phyloP scores from a whole-genome alignment of 2,329 filamentous ascomycete genomes.

The Westerdykella sp. region DNA sequence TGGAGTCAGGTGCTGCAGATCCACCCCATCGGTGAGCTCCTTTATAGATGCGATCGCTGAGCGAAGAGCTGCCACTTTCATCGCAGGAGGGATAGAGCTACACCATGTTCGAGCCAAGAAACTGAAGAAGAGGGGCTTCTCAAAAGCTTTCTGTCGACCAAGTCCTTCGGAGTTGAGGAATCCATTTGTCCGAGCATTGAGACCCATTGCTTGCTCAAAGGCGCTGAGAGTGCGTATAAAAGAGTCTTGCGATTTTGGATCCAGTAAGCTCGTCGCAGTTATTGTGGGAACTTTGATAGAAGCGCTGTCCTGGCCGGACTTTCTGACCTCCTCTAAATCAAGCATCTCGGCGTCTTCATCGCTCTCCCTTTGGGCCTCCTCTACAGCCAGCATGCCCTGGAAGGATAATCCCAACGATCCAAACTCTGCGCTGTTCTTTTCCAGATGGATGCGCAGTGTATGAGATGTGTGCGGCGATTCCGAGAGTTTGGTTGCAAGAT shows the following conservation, averaged over 20 bases:
- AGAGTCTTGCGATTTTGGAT: slow-evolving; percentile 6
- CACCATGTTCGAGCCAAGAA: slow-evolving; percentile 74
- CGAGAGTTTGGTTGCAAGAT: slow-evolving; percentile 26
- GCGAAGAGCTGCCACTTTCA: slow-evolving; percentile 63
- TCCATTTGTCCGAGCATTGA: slow-evolving; percentile 11
- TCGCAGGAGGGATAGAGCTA: slow-evolving; percentile 62
- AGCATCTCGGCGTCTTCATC: slow-evolving; percentile 46
- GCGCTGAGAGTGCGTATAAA: slow-evolving; percentile 28
- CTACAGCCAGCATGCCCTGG: slow-evolving; percentile 7
- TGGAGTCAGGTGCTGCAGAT: slow-evolving; percentile 76
- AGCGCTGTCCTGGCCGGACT: slow-evolving; percentile 4
- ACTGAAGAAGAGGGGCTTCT: slow-evolving; percentile 62
- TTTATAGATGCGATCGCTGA: slow-evolving; percentile 37
- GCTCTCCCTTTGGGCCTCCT: slow-evolving; percentile 8
- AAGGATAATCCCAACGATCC: slow-evolving; percentile 49
- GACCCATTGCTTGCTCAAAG: slow-evolving; percentile 25
- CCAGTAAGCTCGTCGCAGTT: slow-evolving; percentile 24
- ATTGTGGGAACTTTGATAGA: slow-evolving; percentile 20
- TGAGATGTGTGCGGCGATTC: slow-evolving; percentile 38
- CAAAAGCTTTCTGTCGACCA: slow-evolving; percentile 48
- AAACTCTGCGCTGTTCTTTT: slow-evolving; percentile 64
- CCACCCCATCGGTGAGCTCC: slow-evolving; percentile 42
- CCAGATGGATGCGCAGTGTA: slow-evolving; percentile 61
- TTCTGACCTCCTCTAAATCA: slow-evolving; percentile 44
- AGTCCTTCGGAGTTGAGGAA: slow-evolving; percentile 55